These are phyloP conservation scores for Kodamaea ohmeri DNA, from an alignment of 1,139 yeast genomes.

Conservation along the genomic window DNA sequence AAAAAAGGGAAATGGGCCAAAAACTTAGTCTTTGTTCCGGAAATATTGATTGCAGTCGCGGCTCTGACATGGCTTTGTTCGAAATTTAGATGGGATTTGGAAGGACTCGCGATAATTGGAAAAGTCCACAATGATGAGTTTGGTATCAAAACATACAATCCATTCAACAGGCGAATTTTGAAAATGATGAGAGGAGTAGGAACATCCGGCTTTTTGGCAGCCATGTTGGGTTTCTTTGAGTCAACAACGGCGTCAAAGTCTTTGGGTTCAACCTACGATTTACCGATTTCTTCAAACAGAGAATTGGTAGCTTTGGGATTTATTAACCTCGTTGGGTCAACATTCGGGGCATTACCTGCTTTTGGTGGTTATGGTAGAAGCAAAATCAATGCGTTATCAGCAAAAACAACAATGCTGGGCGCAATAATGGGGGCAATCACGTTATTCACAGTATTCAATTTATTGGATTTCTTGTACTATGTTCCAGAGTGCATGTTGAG, in stretches of 20 bases:
- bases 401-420: conserved; percentile 81
- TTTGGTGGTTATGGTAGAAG: conserved; percentile 97
- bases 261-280: conserved; percentile 60
- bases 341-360: conserved; percentile 82
- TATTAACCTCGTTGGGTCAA: conserved; percentile 63
- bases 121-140: conserved; percentile 41
- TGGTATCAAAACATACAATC: conserved; percentile 30
- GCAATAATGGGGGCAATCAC: conserved; percentile 76
- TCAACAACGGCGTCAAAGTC: conserved; percentile 91
- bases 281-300: conserved; percentile 70
- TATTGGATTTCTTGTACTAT: conserved; percentile 64
- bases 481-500: conserved; percentile 82
- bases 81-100: conserved; percentile 49
- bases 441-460: conserved; percentile 57
- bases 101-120: conserved; percentile 72
- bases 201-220: conserved; percentile 68
- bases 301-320: conserved; percentile 82
- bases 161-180: conserved; percentile 27
- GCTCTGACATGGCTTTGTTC: conserved; percentile 59
- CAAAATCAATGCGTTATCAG: conserved; percentile 82
- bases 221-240: conserved; percentile 89
- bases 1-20: conserved; percentile 18
- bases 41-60: conserved; percentile 72
- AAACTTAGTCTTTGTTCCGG: conserved; percentile 65
- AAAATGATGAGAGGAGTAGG: conserved; percentile 43